A percentile compares a stretch with the other conserved stretches of the same genome.
phyloP scores from a whole-genome alignment of 1,284 basidiomycete genomes.

The Gomphus bonarii region DNA sequence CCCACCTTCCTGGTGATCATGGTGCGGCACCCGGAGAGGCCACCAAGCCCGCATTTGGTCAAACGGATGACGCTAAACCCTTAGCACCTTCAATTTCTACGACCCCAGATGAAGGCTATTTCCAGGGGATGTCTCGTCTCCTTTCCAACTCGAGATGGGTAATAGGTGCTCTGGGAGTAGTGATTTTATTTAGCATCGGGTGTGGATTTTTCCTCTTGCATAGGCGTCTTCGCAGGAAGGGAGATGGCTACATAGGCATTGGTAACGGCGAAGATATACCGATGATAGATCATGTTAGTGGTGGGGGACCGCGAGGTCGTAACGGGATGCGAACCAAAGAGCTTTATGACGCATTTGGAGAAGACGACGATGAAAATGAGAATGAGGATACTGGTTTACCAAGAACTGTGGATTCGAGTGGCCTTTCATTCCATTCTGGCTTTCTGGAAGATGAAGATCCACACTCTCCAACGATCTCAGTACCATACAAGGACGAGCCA shows the following conservation, averaged over 20 bases:
- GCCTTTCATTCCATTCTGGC: slow-evolving; percentile 46
- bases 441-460: slow-evolving; percentile 57
- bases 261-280: slow-evolving; percentile 60
- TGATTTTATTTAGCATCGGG: slow-evolving; percentile 59
- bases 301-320: slow-evolving; percentile 12
- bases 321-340: slow-evolving; percentile 52
- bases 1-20: slow-evolving; percentile 80
- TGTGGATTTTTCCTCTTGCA: slow-evolving; percentile 62
- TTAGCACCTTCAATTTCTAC: slow-evolving; percentile 34
- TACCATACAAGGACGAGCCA: slow-evolving; percentile 52
- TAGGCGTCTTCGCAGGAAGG: slow-evolving; percentile 38
- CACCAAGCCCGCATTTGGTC: slow-evolving; percentile 48
- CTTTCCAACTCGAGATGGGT: slow-evolving; percentile 77
- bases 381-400: slow-evolving; percentile 56
- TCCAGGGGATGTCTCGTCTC: slow-evolving; percentile 71
- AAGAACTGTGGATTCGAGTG: slow-evolving; percentile 20
- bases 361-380: slow-evolving; percentile 61
- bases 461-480: slow-evolving; percentile 20
- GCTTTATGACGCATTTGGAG: slow-evolving; percentile 87
- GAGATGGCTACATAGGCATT: slow-evolving; percentile 56
- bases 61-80: slow-evolving; percentile 19
- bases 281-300: slow-evolving; percentile 41
- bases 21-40: slow-evolving; percentile 61
- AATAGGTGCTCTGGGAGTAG: slow-evolving; percentile 63
- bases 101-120: slow-evolving; percentile 79